Evolutionary conservation across 202 grass and related monocot species (phyloP).

Genomic region (Panicum hallii): DNA sequence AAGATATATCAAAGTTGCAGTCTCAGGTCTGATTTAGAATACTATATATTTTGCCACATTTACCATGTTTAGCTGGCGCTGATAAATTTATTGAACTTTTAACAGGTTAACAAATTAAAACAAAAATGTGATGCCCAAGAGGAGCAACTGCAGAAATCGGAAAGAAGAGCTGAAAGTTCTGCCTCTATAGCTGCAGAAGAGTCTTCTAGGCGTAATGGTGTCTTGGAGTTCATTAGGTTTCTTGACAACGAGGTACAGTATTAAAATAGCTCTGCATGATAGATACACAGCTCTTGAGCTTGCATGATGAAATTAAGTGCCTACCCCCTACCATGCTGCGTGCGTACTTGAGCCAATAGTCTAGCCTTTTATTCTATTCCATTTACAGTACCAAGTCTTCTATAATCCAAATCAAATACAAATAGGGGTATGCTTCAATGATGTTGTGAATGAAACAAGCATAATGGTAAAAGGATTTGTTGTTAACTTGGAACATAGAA

Average conservation of each 20-base stretch:
- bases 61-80: constrained; percentile 26
- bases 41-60: constrained; percentile 12
- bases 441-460: constrained; percentile 10
- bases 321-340: background rate
- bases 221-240: constrained; percentile 68
- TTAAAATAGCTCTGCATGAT: background rate
- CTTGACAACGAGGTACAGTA: constrained; percentile 61
- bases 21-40: constrained; percentile 60
- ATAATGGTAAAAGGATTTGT: background rate
- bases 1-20: constrained; percentile 76
- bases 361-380: constrained; percentile 18
- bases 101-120: constrained; percentile 65
- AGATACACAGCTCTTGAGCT: constrained; percentile 26
- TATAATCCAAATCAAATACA: constrained; percentile 38
- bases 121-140: constrained; percentile 79
- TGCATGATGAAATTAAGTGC: background rate
- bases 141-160: constrained; percentile 57
- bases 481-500: constrained; percentile 9
- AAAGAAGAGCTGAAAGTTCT: constrained; percentile 57
- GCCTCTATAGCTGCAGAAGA: constrained; percentile 62
- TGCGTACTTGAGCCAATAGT: constrained; percentile 9
- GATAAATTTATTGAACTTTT: constrained; percentile 16
- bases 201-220: constrained; percentile 56
- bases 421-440: background rate
- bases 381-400: constrained; percentile 17